Conservation (phyloP, 2,329 filamentous ascomycete genomes). For the Arthrocladium fulminans region DNA sequence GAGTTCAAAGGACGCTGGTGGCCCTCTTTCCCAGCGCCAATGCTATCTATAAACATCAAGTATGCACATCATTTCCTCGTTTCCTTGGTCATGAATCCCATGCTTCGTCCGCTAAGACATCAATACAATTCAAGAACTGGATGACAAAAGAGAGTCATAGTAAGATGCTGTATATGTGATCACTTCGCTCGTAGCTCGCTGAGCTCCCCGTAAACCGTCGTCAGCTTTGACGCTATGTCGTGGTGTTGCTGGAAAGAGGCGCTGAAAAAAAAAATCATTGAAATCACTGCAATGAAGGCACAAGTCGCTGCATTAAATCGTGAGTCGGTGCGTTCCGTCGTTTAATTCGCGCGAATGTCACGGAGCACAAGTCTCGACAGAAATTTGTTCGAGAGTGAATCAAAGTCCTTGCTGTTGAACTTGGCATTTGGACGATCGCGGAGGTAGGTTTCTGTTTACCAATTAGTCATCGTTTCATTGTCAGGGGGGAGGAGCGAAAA, state of each 20-base stretch:
- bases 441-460: constrained; percentile 68
- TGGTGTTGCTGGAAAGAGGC: not conserved
- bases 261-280: not conserved
- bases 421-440: constrained; percentile 67
- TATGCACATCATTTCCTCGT: not conserved
- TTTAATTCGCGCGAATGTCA: constrained; percentile 43
- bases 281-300: constrained; percentile 3
- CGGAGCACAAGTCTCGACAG: constrained; percentile 92
- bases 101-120: constrained; percentile 2
- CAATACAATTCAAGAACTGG: constrained; percentile 2
- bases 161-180: not conserved
- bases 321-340: not conserved
- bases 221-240: not conserved
- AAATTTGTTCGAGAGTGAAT: constrained; percentile 95
- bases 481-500: not conserved
- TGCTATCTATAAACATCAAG: constrained; percentile 5
- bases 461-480: constrained; percentile 27
- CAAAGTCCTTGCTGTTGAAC: constrained; percentile 88
- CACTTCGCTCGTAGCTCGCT: constrained; percentile 1
- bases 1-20: not conserved
- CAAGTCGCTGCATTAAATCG: constrained; percentile 7
- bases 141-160: not conserved
- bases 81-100: constrained; percentile 3
- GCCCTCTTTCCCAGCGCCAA: not conserved
- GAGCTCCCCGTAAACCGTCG: not conserved